A percentile compares a stretch with the other conserved stretches of the same genome.
phyloP scores from a whole-genome alignment of 192 early-diverging fungal species.

The Coemansia sp. region DNA sequence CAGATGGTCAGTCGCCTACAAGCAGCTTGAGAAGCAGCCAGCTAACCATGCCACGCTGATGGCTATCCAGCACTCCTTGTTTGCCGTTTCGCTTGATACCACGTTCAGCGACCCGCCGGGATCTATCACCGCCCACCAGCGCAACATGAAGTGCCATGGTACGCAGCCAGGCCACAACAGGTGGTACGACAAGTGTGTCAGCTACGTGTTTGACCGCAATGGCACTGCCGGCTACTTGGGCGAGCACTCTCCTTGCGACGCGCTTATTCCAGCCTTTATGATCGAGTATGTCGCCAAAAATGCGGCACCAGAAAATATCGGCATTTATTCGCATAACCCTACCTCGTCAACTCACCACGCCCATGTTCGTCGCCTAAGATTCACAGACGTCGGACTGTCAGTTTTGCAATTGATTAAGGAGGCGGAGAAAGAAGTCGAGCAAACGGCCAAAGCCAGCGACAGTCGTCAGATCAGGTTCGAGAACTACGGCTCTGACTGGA shows the following conservation, averaged over 20 bases:
- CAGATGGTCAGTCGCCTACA: slow-evolving; percentile 74
- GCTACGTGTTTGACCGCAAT: slow-evolving; percentile 71
- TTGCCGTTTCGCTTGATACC: slow-evolving; percentile 80
- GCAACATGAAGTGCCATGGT: slow-evolving; percentile 32
- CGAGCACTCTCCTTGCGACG: slow-evolving; percentile 87
- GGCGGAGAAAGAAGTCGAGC: slow-evolving; percentile 60
- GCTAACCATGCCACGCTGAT: slow-evolving; percentile 63
- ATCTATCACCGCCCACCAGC: slow-evolving; percentile 40
- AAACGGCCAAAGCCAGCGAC: slow-evolving; percentile 63
- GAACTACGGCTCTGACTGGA: slow-evolving; percentile 73
- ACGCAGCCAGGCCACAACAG: slow-evolving; percentile 72
- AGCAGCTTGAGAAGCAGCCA: slow-evolving; percentile 63
- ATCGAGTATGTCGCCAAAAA: slow-evolving; percentile 55
- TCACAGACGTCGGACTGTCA: slow-evolving; percentile 26
- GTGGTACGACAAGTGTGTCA: slow-evolving; percentile 89
- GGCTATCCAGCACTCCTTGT: slow-evolving; percentile 72
- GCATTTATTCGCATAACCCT: slow-evolving; percentile 8
- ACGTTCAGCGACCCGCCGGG: slow-evolving; percentile 48
- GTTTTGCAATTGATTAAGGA: slow-evolving; percentile 42
- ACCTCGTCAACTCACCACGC: slow-evolving; percentile 60
- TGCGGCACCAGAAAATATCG: slow-evolving; percentile 37
- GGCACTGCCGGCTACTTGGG: slow-evolving; percentile 67
- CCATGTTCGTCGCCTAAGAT: slow-evolving; percentile 54
- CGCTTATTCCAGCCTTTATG: slow-evolving; percentile 70
- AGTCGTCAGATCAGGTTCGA: slow-evolving; percentile 65